Evolutionary conservation across 371 early-diverging fungal species (phyloP), one percentile per base, ranked within the genome.

Genomic region (Chytridium lagenaria): DNA sequence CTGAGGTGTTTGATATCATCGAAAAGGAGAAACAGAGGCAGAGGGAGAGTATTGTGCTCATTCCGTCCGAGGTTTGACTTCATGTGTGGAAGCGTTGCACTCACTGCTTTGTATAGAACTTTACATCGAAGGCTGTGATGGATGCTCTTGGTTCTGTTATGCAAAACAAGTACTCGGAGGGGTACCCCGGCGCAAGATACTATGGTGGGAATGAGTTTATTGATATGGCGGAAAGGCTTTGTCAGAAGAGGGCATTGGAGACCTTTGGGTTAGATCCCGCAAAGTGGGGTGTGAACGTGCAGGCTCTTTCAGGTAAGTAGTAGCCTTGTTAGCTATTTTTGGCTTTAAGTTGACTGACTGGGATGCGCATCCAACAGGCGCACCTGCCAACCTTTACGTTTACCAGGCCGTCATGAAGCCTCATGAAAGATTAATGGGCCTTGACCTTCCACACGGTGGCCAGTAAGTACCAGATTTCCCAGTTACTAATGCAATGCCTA

Each of bases 131-230:
- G 70, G 91, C 97, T 5, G 99, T 99, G 49, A 95, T 98, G 95
- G 92, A 95, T 63, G 97, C 97, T 33, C 89, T 96, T 65, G 98
- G 98, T 57, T 98, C 99, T 19, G 90, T 96, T 38, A 95, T 99
- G 91, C 98, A 97, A 83, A 99, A 99, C 92, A 99, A 99, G 86
- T 99, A 99, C 87, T 97, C 98, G 15, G 99, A 99, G 86, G 99
- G 99, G 40, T 97, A 97, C 85, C 97, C 97, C 15, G 31, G 19
- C 22, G 63, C 30, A 71, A 87, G 94, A 81, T 99, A 99, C 89
- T 99, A 99, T 83, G 99, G 99, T 75, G 99, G 99, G 72, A 99
- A 98, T 82, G 96, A 98, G 84, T 94, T 89, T 81, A 99, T 99
- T 77, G 99, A 99, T 85, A 85, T 85, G 87, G 94, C 98, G 33